Base-by-base conservation (phyloP, 371 early-diverging fungal genomes). In the Saksenaea oblongispora region DNA sequence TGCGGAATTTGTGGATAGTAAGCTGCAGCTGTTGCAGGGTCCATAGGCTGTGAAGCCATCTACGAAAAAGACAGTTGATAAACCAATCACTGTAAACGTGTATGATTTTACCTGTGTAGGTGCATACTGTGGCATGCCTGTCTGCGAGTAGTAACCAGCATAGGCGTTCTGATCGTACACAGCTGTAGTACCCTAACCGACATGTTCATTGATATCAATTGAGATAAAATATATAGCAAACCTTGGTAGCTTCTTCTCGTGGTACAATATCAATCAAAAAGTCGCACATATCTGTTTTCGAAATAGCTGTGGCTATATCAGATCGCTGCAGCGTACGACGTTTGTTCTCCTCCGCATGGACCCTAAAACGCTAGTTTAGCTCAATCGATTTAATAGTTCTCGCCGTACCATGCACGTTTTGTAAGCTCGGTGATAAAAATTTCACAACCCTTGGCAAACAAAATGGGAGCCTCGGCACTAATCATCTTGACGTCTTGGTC, bases 231-330 rank as follows among this genome's bases (percentile, higher is more conserved):
- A 4, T 5, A 41, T 41, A 41, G 42, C 51, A 47, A 22, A 65
- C 69, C 67, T 69, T 73, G 7, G 69, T 47, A 31, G 74, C 80
- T 70, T 94, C 95, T 59, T 96, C 97, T 35, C 97, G 82, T 9
- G 99, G 99, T 15, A 99, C 95, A 77, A 99, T 95, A 75, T 99
- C 99, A 66, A 99, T 98, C 67, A 99, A 77, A 73, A 99, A 99
- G 73, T 99, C 99, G 83, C 93, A 99, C 90, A 94, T 91, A 66
- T 99, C 99, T 22, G 94, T 89, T 71, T 96, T 93, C 60, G 92
- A 87, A 34, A 98, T 88, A 2, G 99, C 99, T 26, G 91, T 88
- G 11, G 95, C 93, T 44, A 99, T 92, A 72, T 99, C 99, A 54
- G 88, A 89, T 57, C 95, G 84, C 82, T 99, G 99, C 58, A 99